phyloP scores from a whole-genome alignment of 2,329 filamentous ascomycete species.

The Monosporascus cannonballus region DNA sequence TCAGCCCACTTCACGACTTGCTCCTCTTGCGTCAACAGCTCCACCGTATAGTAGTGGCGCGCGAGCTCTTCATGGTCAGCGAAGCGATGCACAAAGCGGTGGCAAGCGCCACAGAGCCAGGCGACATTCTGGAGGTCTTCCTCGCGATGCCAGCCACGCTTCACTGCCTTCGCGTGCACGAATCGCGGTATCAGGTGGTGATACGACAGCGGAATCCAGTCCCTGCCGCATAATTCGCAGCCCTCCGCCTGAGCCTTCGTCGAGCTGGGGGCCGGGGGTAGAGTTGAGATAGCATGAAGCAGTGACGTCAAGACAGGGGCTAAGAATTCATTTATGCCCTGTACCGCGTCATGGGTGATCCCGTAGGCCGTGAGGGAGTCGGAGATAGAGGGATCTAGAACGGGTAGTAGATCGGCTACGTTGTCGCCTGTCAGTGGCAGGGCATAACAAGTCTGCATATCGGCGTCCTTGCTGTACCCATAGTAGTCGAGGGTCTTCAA shows the following conservation, averaged over 20 bases:
- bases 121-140: slow-evolving; percentile 75
- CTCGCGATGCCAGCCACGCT: slow-evolving; percentile 71
- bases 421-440: slow-evolving; percentile 47
- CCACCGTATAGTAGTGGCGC: slow-evolving; percentile 65
- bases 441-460: slow-evolving; percentile 49
- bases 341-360: slow-evolving; percentile 43
- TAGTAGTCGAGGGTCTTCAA: slow-evolving; percentile 59
- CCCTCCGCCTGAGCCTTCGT: slow-evolving; percentile 45
- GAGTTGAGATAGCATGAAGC: slow-evolving; percentile 47
- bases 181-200: slow-evolving; percentile 80
- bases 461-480: slow-evolving; percentile 40
- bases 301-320: slow-evolving; percentile 59
- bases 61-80: slow-evolving; percentile 74
- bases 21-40: slow-evolving; percentile 61
- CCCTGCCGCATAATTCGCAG: slow-evolving; percentile 73
- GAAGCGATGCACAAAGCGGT: slow-evolving; percentile 74
- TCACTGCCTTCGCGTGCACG: slow-evolving; percentile 69
- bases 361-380: slow-evolving; percentile 65
- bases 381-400: slow-evolving; percentile 52
- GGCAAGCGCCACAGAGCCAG: slow-evolving; percentile 80
- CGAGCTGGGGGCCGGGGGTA: slow-evolving; percentile 57
- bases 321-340: slow-evolving; percentile 51
- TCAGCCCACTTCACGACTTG: slow-evolving; percentile 65
- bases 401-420: slow-evolving; percentile 44
- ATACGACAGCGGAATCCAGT: slow-evolving; percentile 72